A percentile compares a stretch with the other conserved stretches of the same genome.
These are phyloP conservation scores for Fibroporia radiculosa DNA, from an alignment of 768 basidiomycete genomes.

Conservation along the genomic window DNA sequence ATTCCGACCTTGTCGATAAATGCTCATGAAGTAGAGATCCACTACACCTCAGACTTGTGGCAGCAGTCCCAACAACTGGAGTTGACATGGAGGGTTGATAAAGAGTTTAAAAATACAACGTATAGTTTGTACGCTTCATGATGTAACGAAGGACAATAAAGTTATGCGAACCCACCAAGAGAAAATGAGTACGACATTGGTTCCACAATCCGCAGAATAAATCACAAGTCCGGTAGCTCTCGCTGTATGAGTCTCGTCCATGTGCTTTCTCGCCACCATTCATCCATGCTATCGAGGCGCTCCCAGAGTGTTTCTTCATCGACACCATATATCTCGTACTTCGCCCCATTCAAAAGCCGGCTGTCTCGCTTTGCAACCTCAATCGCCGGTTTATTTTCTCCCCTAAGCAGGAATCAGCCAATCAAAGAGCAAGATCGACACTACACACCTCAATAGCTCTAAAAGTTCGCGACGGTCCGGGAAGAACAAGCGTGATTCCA, in stretches of 20 bases:
- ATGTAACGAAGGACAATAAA: constrained; percentile 5
- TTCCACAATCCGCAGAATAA: background rate
- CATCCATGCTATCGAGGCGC: constrained; percentile 71
- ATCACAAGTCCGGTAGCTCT: constrained; percentile 69
- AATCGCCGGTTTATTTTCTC: constrained; percentile 74
- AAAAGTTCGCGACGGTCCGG: constrained; percentile 75
- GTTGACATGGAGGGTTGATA: too few species aligned
- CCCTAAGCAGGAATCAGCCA: constrained; percentile 35
- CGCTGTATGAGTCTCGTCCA: constrained; percentile 78
- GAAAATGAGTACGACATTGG: background rate
- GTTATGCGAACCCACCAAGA: constrained; percentile 3
- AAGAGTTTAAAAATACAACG: too few species aligned
- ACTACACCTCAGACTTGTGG: too few species aligned
- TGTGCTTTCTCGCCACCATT: constrained; percentile 91
- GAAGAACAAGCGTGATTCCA: constrained; percentile 85
- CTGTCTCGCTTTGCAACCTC: constrained; percentile 78
- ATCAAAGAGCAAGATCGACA: background rate
- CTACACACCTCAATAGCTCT: constrained; percentile 58
- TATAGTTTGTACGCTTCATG: too few species aligned
- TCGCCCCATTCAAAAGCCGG: constrained; percentile 53
- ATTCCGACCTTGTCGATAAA: too few species aligned
- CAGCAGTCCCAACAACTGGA: too few species aligned
- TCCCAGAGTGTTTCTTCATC: constrained; percentile 86
- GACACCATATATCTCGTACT: constrained; percentile 81
- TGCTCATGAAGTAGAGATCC: too few species aligned